Base-by-base conservation (phyloP, 2,329 filamentous ascomycete species). In the Aureobasidium sp. region DNA sequence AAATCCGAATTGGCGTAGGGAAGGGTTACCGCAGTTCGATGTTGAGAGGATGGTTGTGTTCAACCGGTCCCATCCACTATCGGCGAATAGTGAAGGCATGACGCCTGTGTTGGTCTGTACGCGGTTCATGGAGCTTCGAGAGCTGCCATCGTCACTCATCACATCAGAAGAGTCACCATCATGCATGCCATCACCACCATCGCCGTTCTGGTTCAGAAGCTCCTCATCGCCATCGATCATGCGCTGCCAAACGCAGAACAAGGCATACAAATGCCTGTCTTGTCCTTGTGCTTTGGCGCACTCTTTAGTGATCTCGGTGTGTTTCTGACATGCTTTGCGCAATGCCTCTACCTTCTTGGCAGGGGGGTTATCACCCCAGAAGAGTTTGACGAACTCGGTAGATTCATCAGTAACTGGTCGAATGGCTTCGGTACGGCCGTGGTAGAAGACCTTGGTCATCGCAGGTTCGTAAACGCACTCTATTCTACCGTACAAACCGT, bases 11-110 rank as follows among this genome's bases (percentile, higher is more conserved):
- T 97, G 93, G 1, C 94, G 86, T 19, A 99, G 84, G 0, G 88
- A 90, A 0, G 94, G 94, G 74, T 97, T 99, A 62, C 94, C 94
- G 74, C 94, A 99, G 78, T 99, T 99, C n/a, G 92, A 96, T 0
- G 94, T 97, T 7, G 90, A 95, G 40, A 99, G 79, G 65, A 97
- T 90, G 9, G 93, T 97, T 64, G 84, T 95, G 78, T 97, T 97
- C 65, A 96, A 83, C 71, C 89, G 92, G 74, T 97, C 93, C 91
- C 92, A 99, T 50, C 93, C 94, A 1, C 82, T 67, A 69, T 99
- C 94, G 50, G 87, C 85, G 73, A 97, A 99, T 60, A 99, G 81
- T 6, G 86, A 78, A 0, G 94, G 94, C 68, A 93, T 81, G 69
- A 69, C 79, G 77, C 60, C 69, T 60, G 13, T 79, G 76, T 45